A percentile compares a stretch with the other conserved stretches of the same genome.
Conservation (phyloP, 208 protist species). For the Phytomonas francai region DNA sequence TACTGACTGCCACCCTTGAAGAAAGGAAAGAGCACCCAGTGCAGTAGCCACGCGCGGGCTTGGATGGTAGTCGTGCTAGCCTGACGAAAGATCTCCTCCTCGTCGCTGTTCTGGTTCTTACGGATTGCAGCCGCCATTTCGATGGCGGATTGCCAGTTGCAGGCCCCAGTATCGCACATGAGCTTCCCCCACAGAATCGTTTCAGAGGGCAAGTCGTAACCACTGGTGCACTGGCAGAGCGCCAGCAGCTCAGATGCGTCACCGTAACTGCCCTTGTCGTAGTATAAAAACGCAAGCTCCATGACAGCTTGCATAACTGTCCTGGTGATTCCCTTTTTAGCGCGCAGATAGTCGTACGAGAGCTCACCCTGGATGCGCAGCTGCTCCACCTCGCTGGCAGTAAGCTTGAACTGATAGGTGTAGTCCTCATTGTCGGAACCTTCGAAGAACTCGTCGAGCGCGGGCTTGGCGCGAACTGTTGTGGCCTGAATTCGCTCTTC, state of each 20-base stretch:
- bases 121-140: slow-evolving; percentile 65
- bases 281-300: slow-evolving; percentile 77
- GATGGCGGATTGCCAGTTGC: slow-evolving; percentile 80
- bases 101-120: slow-evolving; percentile 55
- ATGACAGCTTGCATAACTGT: slow-evolving; percentile 64
- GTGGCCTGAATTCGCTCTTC: slow-evolving; percentile 54
- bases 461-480: slow-evolving; percentile 43
- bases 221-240: slow-evolving; percentile 73
- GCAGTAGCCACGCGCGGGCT: slow-evolving; percentile 80
- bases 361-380: slow-evolving; percentile 68
- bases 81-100: slow-evolving; percentile 56
- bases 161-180: slow-evolving; percentile 72
- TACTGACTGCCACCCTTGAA: slow-evolving; percentile 85
- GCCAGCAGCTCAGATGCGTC: slow-evolving; percentile 76
- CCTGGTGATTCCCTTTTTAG: slow-evolving; percentile 61
- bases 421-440: slow-evolving; percentile 39
- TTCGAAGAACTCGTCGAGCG: slow-evolving; percentile 78
- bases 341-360: slow-evolving; percentile 51
- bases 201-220: slow-evolving; percentile 61
- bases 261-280: slow-evolving; percentile 78
- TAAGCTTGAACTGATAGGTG: slow-evolving; percentile 78
- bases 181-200: slow-evolving; percentile 83
- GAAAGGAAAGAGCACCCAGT: slow-evolving; percentile 90
- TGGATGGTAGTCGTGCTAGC: slow-evolving; percentile 57
- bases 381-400: slow-evolving; percentile 61